phyloP scores from a whole-genome alignment of 2,329 filamentous ascomycete genomes.

The Arthrobotrys megalospora region DNA sequence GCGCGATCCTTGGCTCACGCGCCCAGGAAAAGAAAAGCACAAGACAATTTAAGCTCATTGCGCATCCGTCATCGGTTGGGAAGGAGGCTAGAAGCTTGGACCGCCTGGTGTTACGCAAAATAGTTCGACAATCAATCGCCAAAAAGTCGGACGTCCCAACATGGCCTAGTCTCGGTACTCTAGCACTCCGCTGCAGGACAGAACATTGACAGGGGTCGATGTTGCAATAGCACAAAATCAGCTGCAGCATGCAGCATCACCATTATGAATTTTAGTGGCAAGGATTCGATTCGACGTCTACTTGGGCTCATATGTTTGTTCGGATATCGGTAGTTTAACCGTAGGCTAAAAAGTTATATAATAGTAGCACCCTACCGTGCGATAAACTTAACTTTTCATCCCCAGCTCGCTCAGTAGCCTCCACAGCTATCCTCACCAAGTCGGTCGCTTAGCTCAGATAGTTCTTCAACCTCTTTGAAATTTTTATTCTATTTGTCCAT shows the following conservation, averaged over 20 bases:
- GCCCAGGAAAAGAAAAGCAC: neutral
- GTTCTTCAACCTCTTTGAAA: too few relatives aligned
- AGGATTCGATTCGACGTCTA: neutral
- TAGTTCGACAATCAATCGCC: neutral
- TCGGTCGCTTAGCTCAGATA: slow-evolving; percentile 21
- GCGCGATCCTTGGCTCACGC: neutral
- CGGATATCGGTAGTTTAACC: too few relatives aligned
- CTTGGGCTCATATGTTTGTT: neutral
- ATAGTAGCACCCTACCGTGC: neutral
- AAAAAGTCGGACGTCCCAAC: neutral
- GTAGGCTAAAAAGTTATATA: neutral
- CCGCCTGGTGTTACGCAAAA: neutral
- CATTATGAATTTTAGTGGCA: neutral
- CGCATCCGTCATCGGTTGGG: slow-evolving; percentile 5
- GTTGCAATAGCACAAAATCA: slow-evolving; percentile 4
- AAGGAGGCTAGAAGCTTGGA: slow-evolving; percentile 16
- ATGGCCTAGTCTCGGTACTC: neutral
- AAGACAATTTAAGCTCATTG: slow-evolving; percentile 6
- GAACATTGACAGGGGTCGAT: neutral
- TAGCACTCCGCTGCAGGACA: neutral
- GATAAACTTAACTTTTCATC: neutral
- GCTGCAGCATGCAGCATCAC: too few relatives aligned
- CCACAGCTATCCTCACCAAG: neutral
- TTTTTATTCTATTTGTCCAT: too few relatives aligned
- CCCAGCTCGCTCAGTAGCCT: neutral